Evolutionary conservation across 225 moss, liverwort and hornwort species (phyloP), one percentile per base, ranked within the genome.

Genomic region (Marchantia polymorpha): DNA sequence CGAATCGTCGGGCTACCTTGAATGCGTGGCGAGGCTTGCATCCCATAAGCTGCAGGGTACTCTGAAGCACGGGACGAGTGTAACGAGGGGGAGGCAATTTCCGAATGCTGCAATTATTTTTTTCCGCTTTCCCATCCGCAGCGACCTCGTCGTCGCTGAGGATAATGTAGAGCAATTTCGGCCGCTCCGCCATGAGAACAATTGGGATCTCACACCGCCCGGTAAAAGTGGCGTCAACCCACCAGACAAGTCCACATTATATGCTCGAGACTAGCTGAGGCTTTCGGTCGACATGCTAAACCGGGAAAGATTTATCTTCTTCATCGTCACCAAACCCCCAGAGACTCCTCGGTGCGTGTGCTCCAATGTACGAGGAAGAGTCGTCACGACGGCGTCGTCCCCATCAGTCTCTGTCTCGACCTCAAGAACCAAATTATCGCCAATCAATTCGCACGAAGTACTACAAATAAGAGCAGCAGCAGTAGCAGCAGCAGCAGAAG

Each of bases 1-100:
- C 66, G 26, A 14, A 50, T 13, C 49, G 64, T 51, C 64, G 26
- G 25, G 49, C 12, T 77, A 93, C 92, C 93, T 97, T 97, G 61
- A 93, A 89, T 31, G 97, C 93, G 84, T 97, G 97, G 11, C 97
- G 97, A 79, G 94, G 87, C 80, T 97, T 97, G 88, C 97, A 97
- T 50, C 97, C 97, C 97, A 97, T 97, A 29, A 97, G 94, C 83
- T 97, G 97, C 80, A 97, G 86, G 52, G 97, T 94, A 77, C 94
- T 94, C 81, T 93, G 93, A 47, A 97, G 86, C n/a, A 94, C 64
- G 46, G 93, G 86, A 23, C 97, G 92, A 69, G 97, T 97, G 84
- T 97, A 94, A 17, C 97, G 91, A 75, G 90, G 90, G 64, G 88
- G 88, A 6, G 92, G 82, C 13, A 85, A 84, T 75, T 77, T 85